Base-by-base conservation (phyloP, 2,329 filamentous ascomycete species). In the Colletotrichum sp. region DNA sequence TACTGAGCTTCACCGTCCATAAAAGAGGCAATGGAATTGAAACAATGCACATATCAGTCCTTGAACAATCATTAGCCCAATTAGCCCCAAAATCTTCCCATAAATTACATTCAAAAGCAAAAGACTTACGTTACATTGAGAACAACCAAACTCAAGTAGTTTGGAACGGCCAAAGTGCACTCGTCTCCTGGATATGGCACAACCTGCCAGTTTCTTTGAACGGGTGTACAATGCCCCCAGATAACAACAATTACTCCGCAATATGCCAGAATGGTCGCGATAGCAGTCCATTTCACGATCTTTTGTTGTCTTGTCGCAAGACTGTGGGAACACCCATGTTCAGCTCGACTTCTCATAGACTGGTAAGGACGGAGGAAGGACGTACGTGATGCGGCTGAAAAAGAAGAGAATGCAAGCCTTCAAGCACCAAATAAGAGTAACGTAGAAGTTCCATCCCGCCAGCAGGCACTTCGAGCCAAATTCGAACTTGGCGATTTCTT, bases 381-480 rank as follows among this genome's bases (percentile, higher is more conserved):
- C 84, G 62, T 80, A 87, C 85, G 86, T 87, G 75, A 88, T 81
- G 56, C 86, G 82, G 62, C 82, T 80, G 76, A 85, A 87, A 72
- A 87, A 85, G 74, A 83, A 87, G n/a, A 87, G 77, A 78, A 87
- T 85, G 75, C 84, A 85, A 7, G 82, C 84, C 74, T 88, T 87
- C 28, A 88, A 79, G 62, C 81, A 78, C 84, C 86, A 87, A 22
- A 87, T 86, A 18, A 87, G 77, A 6, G 83, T 83, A 8, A 85
- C 81, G 70, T 87, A 87, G 67, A 84, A 82, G 60, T 82, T 82
- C 86, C 86, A 88, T 13, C 84, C 84, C 4, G 83, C 81, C 55
- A 83, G 68, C 27, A 83, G 79, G 66, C 80, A 82, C 16, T 84
- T 84, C 6, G 78, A 85, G 3, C 86, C 86, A 43, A 82, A 79